These are phyloP conservation scores for Cordyceps tenuipes DNA, from an alignment of 2,329 filamentous ascomycete genomes.

Conservation along the genomic window DNA sequence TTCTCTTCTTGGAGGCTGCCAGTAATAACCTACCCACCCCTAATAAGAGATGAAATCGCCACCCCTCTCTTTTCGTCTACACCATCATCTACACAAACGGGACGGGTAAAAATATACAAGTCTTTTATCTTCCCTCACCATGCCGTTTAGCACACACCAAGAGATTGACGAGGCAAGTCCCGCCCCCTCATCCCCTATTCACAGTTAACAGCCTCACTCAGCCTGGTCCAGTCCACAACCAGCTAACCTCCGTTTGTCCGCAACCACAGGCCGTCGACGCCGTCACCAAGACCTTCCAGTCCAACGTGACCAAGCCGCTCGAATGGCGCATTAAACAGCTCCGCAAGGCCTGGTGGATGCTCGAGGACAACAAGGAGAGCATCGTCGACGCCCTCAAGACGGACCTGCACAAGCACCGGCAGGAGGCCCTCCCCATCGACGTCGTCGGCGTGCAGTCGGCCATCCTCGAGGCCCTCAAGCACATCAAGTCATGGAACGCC, in stretches of 20 bases:
- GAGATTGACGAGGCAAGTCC: constrained; percentile 10
- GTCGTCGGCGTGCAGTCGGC: constrained; percentile 25
- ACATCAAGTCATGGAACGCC: constrained; percentile 32
- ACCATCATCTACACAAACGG: not conserved
- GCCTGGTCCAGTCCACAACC: not conserved
- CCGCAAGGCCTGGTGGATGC: constrained; percentile 32
- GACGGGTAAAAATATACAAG: not conserved
- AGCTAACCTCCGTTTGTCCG: not conserved
- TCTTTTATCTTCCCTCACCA: constrained; percentile 19
- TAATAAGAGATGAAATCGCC: not conserved
- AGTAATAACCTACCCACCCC: too few relatives aligned
- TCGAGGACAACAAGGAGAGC: constrained; percentile 29
- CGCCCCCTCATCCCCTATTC: not conserved
- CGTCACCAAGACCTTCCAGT: constrained; percentile 9
- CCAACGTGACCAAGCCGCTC: constrained; percentile 25
- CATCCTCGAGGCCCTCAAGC: constrained; percentile 27
- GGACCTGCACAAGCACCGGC: constrained; percentile 27
- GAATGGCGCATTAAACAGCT: constrained; percentile 34
- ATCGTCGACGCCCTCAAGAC: constrained; percentile 24
- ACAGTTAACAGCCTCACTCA: too few relatives aligned
- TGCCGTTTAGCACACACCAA: constrained; percentile 1
- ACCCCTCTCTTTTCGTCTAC: not conserved
- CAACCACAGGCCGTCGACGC: not conserved
- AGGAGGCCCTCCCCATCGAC: constrained; percentile 27
- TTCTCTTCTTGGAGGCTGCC: too few relatives aligned